phyloP scores from a whole-genome alignment of 805 yeast genomes.

The Hemisphaericaspora nanyangensis region DNA sequence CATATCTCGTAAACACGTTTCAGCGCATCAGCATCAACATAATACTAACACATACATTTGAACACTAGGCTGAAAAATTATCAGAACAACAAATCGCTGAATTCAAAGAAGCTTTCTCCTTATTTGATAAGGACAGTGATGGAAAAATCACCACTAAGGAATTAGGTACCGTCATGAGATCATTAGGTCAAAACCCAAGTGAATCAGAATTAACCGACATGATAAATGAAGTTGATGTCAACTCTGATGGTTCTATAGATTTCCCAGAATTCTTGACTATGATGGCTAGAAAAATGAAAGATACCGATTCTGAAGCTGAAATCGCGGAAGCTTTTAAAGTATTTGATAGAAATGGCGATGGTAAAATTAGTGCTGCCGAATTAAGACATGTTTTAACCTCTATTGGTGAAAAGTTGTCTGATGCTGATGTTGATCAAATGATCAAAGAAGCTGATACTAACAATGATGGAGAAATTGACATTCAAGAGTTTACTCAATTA shows the following conservation, averaged over 20 bases:
- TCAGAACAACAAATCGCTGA: slow-evolving; percentile 96
- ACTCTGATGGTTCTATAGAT: slow-evolving; percentile 76
- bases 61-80: slow-evolving; percentile 69
- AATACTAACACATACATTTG: slow-evolving; percentile 12
- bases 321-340: slow-evolving; percentile 97
- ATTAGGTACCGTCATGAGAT: slow-evolving; percentile 97
- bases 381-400: slow-evolving; percentile 95
- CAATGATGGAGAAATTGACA: slow-evolving; percentile 96
- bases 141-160: slow-evolving; percentile 96
- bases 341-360: slow-evolving; percentile 94
- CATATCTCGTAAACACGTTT: too few species aligned
- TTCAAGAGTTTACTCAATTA: slow-evolving; percentile 91
- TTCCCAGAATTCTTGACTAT: slow-evolving; percentile 47
- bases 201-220: slow-evolving; percentile 94
- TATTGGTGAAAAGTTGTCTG: slow-evolving; percentile 94
- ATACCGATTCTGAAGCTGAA: slow-evolving; percentile 96
- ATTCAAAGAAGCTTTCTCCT: slow-evolving; percentile 95
- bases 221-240: slow-evolving; percentile 95
- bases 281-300: slow-evolving; percentile 73
- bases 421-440: slow-evolving; percentile 97
- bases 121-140: slow-evolving; percentile 94
- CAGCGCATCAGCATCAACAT: too few species aligned
- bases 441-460: slow-evolving; percentile 91
- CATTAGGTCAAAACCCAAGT: slow-evolving; percentile 96
- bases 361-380: slow-evolving; percentile 94